These are phyloP conservation scores for Suillus subluteus DNA, from an alignment of 768 basidiomycete species.

Conservation along the genomic window DNA sequence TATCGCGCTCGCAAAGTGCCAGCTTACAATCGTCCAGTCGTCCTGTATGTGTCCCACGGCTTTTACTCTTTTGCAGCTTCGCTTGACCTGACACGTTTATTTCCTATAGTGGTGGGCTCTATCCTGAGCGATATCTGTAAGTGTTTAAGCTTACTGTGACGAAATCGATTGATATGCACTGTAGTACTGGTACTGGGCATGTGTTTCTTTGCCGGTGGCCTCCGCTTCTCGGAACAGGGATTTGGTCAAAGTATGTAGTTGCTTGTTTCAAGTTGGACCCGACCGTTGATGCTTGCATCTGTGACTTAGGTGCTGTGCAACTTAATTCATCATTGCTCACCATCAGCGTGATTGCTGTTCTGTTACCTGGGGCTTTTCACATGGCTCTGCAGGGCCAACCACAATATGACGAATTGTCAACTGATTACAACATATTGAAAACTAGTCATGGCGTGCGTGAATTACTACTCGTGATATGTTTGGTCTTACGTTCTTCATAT, in stretches of 20 bases:
- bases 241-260: constrained; percentile 64
- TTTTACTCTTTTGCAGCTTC: neutral
- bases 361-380: constrained; percentile 79
- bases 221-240: constrained; percentile 77
- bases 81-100: constrained; percentile 5
- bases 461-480: neutral
- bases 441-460: constrained; percentile 78
- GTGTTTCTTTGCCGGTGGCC: constrained; percentile 83
- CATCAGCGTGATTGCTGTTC: constrained; percentile 77
- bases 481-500: constrained; percentile 3
- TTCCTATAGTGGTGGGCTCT: constrained; percentile 68
- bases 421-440: constrained; percentile 56
- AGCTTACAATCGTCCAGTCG: constrained; percentile 80
- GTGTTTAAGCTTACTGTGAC: constrained; percentile 21
- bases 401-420: constrained; percentile 23
- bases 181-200: constrained; percentile 88
- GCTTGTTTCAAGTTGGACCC: neutral
- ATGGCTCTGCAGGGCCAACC: constrained; percentile 48
- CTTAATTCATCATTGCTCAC: constrained; percentile 74
- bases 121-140: constrained; percentile 77
- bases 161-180: neutral
- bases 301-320: constrained; percentile 62
- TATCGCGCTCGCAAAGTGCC: constrained; percentile 79
- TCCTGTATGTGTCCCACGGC: constrained; percentile 47
- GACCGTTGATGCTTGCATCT: neutral